Base-by-base conservation (phyloP, 139 green algal genomes). In the Haematococcus sp. region DNA sequence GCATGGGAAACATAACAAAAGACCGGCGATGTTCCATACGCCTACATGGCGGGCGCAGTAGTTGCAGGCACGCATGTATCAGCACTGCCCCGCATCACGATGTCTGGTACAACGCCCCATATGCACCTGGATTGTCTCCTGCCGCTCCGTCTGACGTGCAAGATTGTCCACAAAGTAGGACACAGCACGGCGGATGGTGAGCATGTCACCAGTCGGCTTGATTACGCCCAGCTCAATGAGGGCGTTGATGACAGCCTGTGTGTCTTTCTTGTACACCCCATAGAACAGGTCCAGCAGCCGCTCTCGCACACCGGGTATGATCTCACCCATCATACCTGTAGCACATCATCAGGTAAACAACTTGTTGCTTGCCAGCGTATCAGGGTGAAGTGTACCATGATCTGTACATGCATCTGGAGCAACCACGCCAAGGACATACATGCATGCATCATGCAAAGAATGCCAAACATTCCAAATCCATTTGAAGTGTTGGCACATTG, bases 241-340 rank as follows among this genome's bases (percentile, higher is more conserved):
- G 15, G 84, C 80, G 23, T 71, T 52, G 0, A 94, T 68, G 13
- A 91, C 86, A n/a, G 44, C 66, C 25, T 61, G 25, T 49, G 73
- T 68, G 78, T 98, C 88, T 77, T 94, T 92, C 51, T 94, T 76
- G 79, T 99, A 99, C 58, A 23, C 58, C 7, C 61, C 92, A 76
- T 98, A 98, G 74, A 98, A 98, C 33, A 97, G 76, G 54, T 98
- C 93, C 74, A 97, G 76, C 73, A 99, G 88, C 28, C 90, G 89
- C 51, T 83, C 83, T 43, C 91, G 86, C 40, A 96, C 85, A 74
- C 91, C 82, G 1, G 71, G 40, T 9, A 73, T 58, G 32, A 85
- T 83, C 81, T 88, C 68, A 34, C 75, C 79, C 89, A 85, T 85
- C 80, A 86, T 86, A 49, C 80, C 58, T 65, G 58, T 11, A 60